Evolutionary conservation across 768 basidiomycete genomes (phyloP), one percentile per base, ranked within the genome.

Genomic region (Suillus spraguei): DNA sequence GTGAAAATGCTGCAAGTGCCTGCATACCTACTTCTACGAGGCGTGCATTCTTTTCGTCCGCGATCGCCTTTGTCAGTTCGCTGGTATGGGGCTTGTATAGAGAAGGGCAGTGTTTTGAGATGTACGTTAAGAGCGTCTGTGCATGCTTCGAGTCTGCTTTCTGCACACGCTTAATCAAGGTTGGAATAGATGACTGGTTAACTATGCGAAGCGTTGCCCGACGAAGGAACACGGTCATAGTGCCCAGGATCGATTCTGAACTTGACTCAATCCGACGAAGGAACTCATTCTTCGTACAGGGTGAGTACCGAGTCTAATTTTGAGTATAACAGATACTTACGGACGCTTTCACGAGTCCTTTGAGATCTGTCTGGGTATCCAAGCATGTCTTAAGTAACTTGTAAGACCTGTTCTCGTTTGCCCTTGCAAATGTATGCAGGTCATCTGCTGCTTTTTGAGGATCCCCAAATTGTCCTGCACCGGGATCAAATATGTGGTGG

Each of bases 371-470:
- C 69, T 94, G 90, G 0, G 90, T 81, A 72, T 97, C 95, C 80
- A 93, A 82, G 67, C 92, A 89, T 0, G 84, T 89, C 73, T 87
- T 90, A 46, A 95, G 80, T 13, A 95, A 79, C 74, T 90, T 95
- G 80, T 95, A 98, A 9, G 96, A 79, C 44, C 94, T 83, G 28
- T 82, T 82, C 71, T 97, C 95, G 72, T 99, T 98, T 49, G 89
- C 77, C 64, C 90, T 91, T 0, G 96, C 95, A 67, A 99, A 99
- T 0, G 83, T 74, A 16, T 85, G 79, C 22, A 99, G 75, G 71
- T 98, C 97, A 64, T 92, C 92, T 2, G 79, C 75, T 0, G 87
- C 91, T 70, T 92, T 92, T 46, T 83, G 81, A 2, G 87, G 82
- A 59, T 99, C 95, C 6, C 85, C 80, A 66, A 87, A 90, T 39